A percentile compares a stretch with the other conserved stretches of the same genome.
Evolutionary conservation across 2,329 filamentous ascomycete species (phyloP).

Genomic region (Pyrenophora tritici-repentis): DNA sequence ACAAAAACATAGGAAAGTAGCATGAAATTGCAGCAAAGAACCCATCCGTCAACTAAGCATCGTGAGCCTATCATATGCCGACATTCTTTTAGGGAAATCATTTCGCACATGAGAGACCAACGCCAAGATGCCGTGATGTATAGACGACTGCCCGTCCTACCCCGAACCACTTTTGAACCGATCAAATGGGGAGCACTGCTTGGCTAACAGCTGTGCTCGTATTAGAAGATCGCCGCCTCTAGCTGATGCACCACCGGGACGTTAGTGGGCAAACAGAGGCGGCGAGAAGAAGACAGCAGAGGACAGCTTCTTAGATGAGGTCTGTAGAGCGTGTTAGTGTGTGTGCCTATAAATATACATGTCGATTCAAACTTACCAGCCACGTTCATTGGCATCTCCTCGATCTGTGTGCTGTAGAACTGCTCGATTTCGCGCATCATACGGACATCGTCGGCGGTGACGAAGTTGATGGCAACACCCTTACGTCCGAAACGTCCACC

Average conservation of each 20-base stretch:
- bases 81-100: constrained; percentile 46
- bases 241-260: constrained; percentile 31
- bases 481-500: constrained; percentile 96
- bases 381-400: constrained; percentile 99
- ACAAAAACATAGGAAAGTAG: constrained; percentile 42
- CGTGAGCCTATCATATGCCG: constrained; percentile 45
- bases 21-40: constrained; percentile 37
- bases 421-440: constrained; percentile 99
- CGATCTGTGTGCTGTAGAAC: constrained; percentile 99
- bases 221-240: constrained; percentile 41
- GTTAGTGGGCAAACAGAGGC: constrained; percentile 31
- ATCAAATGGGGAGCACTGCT: constrained; percentile 35
- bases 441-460: constrained; percentile 97
- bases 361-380: constrained; percentile 57
- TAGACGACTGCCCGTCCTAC: constrained; percentile 39
- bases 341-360: neutral
- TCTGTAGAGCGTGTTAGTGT: constrained; percentile 31
- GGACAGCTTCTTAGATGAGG: constrained; percentile 47
- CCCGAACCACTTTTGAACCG: constrained; percentile 44
- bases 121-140: constrained; percentile 50
- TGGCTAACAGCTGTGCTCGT: constrained; percentile 39
- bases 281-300: constrained; percentile 29
- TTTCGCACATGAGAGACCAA: constrained; percentile 49
- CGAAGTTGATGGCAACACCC: constrained; percentile 99
- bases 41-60: constrained; percentile 37